Percentiles rank a stretch among this genome's conserved stretches.
These are phyloP conservation scores for Medicago ruthenica DNA, from an alignment of 306 rosid genomes.

Conservation along the genomic window DNA sequence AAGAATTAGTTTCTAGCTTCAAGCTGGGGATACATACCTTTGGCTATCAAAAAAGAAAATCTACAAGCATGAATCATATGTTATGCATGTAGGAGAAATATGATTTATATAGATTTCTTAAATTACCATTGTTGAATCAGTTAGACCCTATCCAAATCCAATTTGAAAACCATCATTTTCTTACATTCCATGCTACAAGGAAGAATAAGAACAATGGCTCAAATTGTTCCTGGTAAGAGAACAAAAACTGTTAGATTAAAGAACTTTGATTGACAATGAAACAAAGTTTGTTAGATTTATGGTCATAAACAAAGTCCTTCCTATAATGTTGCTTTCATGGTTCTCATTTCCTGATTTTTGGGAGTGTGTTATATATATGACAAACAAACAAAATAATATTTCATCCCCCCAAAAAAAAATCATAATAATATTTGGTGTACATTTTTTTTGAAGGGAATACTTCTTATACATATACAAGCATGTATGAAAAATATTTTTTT, in stretches of 20 bases:
- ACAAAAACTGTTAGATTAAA: constrained; percentile 29
- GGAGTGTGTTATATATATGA: constrained; percentile 47
- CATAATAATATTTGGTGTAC: no score
- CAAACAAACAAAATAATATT: background rate
- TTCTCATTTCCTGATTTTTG: constrained; percentile 44
- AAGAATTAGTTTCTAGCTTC: no score
- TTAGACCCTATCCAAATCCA: background rate
- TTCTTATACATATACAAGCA: no score
- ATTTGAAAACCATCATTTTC: background rate
- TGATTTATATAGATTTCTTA: background rate
- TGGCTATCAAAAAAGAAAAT: no score
- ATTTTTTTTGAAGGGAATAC: no score
- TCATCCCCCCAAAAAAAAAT: no score
- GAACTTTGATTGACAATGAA: constrained; percentile 33
- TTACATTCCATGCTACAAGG: background rate
- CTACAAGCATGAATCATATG: no score
- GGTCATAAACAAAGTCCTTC: constrained; percentile 56
- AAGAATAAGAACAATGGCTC: background rate
- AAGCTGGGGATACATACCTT: no score
- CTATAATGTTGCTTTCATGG: constrained; percentile 36
- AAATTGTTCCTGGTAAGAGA: constrained; percentile 31
- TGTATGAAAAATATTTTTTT: no score
- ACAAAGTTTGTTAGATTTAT: constrained; percentile 37
- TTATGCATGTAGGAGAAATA: background rate
- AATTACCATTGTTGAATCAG: constrained; percentile 9